phyloP scores from a whole-genome alignment of 2,329 filamentous ascomycete species.

The Sclerotinia nivalis region DNA sequence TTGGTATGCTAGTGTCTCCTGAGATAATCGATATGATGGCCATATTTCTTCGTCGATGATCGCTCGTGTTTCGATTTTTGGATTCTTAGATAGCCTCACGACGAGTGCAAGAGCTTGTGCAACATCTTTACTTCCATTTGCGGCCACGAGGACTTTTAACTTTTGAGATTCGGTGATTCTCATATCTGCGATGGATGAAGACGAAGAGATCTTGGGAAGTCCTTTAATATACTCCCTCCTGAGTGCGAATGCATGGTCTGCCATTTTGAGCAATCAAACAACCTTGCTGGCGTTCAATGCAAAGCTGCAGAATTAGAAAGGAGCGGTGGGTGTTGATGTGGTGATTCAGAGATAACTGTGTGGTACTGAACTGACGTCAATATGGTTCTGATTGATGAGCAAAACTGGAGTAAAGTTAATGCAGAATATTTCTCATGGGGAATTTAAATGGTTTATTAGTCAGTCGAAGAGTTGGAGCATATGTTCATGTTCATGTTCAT shows the following conservation, averaged over 20 bases:
- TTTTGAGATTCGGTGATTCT: conserved; percentile 53
- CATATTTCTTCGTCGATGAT: conserved; percentile 64
- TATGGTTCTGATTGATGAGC: background rate
- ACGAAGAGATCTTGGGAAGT: conserved; percentile 34
- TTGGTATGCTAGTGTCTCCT: conserved; percentile 61
- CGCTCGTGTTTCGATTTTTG: conserved; percentile 60
- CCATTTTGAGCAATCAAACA: conserved; percentile 26
- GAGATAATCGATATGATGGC: conserved; percentile 54
- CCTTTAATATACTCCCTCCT: conserved; percentile 25
- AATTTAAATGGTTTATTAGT: background rate
- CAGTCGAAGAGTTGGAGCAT: background rate
- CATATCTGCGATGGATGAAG: conserved; percentile 39
- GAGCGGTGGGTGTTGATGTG: conserved; percentile 18
- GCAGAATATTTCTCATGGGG: background rate
- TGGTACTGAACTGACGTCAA: background rate
- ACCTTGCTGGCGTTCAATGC: conserved; percentile 4
- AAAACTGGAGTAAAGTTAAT: background rate
- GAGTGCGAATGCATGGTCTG: conserved; percentile 27
- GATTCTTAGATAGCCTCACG: conserved; percentile 65
- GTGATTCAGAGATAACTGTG: background rate
- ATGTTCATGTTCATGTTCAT: background rate
- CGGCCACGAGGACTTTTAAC: conserved; percentile 63
- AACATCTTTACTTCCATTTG: conserved; percentile 64
- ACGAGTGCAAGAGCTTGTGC: conserved; percentile 67
- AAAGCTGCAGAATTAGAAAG: background rate